Conservation (phyloP, 2,329 filamentous ascomycete species). For the Epichloe festucae region DNA sequence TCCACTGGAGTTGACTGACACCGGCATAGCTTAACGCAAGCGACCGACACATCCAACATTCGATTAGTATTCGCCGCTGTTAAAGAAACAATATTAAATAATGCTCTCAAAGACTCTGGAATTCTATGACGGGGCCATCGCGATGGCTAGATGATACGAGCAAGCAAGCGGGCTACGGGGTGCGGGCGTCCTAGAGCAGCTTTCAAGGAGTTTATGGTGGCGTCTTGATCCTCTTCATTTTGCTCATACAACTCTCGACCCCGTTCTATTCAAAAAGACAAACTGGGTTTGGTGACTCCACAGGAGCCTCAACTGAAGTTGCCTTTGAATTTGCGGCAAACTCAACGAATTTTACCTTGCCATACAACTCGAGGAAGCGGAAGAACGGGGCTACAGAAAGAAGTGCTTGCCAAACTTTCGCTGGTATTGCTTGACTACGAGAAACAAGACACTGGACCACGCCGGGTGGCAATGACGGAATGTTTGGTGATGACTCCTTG, state of each 20-base stretch:
- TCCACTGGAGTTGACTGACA: background rate
- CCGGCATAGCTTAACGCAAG: slow-evolving; percentile 71
- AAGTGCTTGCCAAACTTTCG: background rate
- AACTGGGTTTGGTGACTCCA: background rate
- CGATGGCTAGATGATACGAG: slow-evolving; percentile 9
- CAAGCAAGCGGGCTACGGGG: background rate
- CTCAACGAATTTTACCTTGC: too few species aligned
- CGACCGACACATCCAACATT: slow-evolving; percentile 96
- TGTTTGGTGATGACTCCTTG: slow-evolving; percentile 3
- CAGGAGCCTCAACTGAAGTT: background rate
- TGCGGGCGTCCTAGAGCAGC: slow-evolving; percentile 13
- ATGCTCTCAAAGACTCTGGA: slow-evolving; percentile 93
- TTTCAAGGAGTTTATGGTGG: slow-evolving; percentile 9
- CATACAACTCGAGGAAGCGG: background rate
- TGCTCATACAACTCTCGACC: background rate
- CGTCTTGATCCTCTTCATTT: background rate
- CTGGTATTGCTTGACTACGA: background rate
- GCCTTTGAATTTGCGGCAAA: background rate
- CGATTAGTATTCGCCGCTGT: slow-evolving; percentile 95
- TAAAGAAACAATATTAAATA: slow-evolving; percentile 97
- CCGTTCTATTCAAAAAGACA: background rate
- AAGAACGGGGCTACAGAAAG: too few species aligned
- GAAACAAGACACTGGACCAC: background rate
- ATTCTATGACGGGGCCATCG: slow-evolving; percentile 54
- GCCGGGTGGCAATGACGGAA: slow-evolving; percentile 1